These are phyloP conservation scores for Debaryomyces subglobosus DNA, from an alignment of 1,139 yeast genomes.

Conservation along the genomic window DNA sequence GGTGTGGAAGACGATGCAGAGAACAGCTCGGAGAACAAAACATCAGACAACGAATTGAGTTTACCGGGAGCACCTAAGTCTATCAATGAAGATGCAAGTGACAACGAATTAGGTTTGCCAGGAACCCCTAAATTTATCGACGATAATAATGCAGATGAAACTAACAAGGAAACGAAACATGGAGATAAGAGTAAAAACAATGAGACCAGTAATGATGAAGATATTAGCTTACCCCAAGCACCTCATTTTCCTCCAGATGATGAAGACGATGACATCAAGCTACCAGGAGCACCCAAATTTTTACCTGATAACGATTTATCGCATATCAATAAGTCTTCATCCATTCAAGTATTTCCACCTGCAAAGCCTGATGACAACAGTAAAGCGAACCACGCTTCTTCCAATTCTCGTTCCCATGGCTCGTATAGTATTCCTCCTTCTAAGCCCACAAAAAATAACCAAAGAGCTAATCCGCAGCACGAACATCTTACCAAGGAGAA, in stretches of 20 bases:
- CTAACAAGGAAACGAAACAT: neutral
- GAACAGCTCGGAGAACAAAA: neutral
- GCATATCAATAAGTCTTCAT: slow-evolving; percentile 40
- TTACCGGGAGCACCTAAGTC: slow-evolving; percentile 17
- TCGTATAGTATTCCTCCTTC: neutral
- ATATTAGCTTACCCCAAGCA: slow-evolving; percentile 30
- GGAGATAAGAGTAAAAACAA: neutral
- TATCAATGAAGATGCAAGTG: slow-evolving; percentile 13
- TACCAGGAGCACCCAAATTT: slow-evolving; percentile 49
- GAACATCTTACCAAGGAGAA: slow-evolving; percentile 43
- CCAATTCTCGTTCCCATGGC: neutral
- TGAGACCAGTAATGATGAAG: neutral
- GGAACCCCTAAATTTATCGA: slow-evolving; percentile 12
- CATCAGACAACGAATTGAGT: neutral
- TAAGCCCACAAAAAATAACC: neutral
- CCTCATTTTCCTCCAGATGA: slow-evolving; percentile 39
- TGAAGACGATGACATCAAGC: slow-evolving; percentile 25
- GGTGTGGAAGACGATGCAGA: slow-evolving; percentile 2
- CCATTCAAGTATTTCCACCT: slow-evolving; percentile 43
- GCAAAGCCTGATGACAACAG: slow-evolving; percentile 4
- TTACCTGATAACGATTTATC: slow-evolving; percentile 41
- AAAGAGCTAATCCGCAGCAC: slow-evolving; percentile 10
- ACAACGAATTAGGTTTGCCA: slow-evolving; percentile 11
- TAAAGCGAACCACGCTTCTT: neutral
- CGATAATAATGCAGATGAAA: slow-evolving; percentile 5